These are phyloP conservation scores for Nakaseomyces glabratus DNA, from an alignment of 1,139 yeast species.

Conservation along the genomic window DNA sequence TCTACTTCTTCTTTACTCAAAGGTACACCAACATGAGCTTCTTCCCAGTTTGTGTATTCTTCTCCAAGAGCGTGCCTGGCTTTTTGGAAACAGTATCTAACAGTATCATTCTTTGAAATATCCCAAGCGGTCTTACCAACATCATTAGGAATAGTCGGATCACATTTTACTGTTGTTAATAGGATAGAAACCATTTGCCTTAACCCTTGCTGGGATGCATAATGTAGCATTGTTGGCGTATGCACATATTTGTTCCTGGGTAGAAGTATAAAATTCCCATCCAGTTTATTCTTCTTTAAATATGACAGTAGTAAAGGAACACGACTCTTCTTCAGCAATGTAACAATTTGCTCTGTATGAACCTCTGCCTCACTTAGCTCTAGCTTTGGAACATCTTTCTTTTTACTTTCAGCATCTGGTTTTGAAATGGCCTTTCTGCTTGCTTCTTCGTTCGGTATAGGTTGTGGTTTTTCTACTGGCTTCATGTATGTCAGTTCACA, in stretches of 20 bases:
- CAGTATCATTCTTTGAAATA: conserved; percentile 38
- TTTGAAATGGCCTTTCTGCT: conserved; percentile 10
- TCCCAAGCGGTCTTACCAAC: conserved; percentile 61
- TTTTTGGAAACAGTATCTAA: conserved; percentile 54
- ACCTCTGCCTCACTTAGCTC: conserved; percentile 25
- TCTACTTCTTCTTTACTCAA: conserved; percentile 56
- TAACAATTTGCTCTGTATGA: conserved; percentile 50
- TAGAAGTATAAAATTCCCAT: conserved; percentile 41
- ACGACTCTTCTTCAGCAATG: conserved; percentile 59
- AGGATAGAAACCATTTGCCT: conserved; percentile 60
- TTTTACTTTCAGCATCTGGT: conserved; percentile 9
- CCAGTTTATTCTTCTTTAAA: conserved; percentile 48
- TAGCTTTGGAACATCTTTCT: conserved; percentile 18
- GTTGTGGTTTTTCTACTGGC: conserved; percentile 45
- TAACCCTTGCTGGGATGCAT: conserved; percentile 60
- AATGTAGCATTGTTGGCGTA: conserved; percentile 74
- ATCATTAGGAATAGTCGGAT: conserved; percentile 50
- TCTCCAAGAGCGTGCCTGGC: conserved; percentile 66
- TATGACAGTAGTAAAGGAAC: conserved; percentile 66
- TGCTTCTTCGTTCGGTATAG: conserved; percentile 26
- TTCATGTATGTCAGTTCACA: conserved; percentile 57
- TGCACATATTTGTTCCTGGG: conserved; percentile 46
- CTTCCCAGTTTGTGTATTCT: conserved; percentile 55
- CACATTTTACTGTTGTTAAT: conserved; percentile 56
- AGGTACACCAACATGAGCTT: conserved; percentile 59